Base-by-base conservation (phyloP, 768 basidiomycete species). In the Boletales sp. region DNA sequence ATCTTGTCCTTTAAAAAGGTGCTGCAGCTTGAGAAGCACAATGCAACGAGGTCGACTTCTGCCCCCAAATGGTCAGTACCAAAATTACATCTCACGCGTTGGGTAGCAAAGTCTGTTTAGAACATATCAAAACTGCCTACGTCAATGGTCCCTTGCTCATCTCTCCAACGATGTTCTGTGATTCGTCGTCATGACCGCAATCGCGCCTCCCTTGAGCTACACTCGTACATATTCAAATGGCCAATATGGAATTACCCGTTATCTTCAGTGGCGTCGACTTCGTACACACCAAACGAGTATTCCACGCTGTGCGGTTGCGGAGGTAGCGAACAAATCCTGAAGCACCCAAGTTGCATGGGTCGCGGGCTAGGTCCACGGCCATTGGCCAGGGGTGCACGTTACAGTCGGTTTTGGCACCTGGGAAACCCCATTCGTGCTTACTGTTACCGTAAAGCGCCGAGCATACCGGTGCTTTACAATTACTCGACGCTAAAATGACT, bases 181-280 rank as follows among this genome's bases (percentile, higher is more conserved):
- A 63, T 17, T 45, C 32, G 61, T 62, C 60, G 51, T 60, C 54
- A 65, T 62, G 50, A 38, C 41, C 51, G 41, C 50, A 52, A 46
- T 55, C 48, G 46, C 31, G 35, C 35, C 45, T 44, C 53, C 45
- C 13, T 40, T 4, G n/a, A 37, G 36, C 24, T 27, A 27, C n/a
- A 24, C 8, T 40, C 40, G 27, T 40, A 40, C 48, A 41, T 45
- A 52, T 65, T 49, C 58, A 65, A 60, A 63, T 58, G 40, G 10
- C 47, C 38, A 44, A 50, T 51, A 53, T 43, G 40, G 56, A 54
- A 54, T 49, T 49, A 38, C 43, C 43, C 47, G 57, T 50, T 66
- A 66, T 63, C 63, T 52, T 7, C 55, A 63, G 61, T 64, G 61
- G 64, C 56, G 64, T 59, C 29, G 40, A 56, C 53, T 57, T 60